Base-by-base conservation (phyloP, 768 basidiomycete species). In the Lactifluus piperatus region DNA sequence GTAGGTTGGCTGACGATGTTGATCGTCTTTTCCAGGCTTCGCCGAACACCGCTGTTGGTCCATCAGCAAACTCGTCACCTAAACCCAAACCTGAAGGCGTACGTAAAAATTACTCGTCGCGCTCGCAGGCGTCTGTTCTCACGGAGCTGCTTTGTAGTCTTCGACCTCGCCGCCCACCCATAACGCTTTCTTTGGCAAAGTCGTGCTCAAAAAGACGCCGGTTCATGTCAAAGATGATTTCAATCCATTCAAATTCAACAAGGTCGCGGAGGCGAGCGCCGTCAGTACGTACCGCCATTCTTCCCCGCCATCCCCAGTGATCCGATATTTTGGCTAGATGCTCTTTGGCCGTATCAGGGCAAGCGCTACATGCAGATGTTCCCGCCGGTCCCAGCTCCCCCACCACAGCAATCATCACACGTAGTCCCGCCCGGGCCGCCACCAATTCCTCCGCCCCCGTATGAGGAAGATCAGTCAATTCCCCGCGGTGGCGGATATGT, bases 171-270 rank as follows among this genome's bases (percentile, higher is more conserved):
- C 77, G 50, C 58, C 80, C 26, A 71, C 79, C 10, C 82, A 84
- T 32, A 91, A 97, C 68, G 86, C 91, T 18, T 98, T 97, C 85
- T 98, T 97, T 68, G 90, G 93, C 30, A 77, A 82, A 30, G 85
- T 87, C 36, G 70, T 76, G 20, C 81, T 84, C 70, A 92, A 92
- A 79, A 90, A 88, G 74, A 80, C 79, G 3, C 78, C 82, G 24
- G 86, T 94, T 36, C 87, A 91, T 69, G 81, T 95, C 71, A 91
- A 95, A 74, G 92, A 97, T 66, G 95, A 97, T 69, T 99, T 99
- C 70, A 97, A 94, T 71, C 94, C 95, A 16, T 97, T 95, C 82
- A 91, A 91, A 74, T 82, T 86, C 67, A 81, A 81, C 68, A 91
- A 91, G 70, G 84, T 93, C 27, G 80, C 77, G 8, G 90, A 91